Evolutionary conservation across 163 green algal genomes (phyloP).

Genomic region (Scenedesmus sp.): DNA sequence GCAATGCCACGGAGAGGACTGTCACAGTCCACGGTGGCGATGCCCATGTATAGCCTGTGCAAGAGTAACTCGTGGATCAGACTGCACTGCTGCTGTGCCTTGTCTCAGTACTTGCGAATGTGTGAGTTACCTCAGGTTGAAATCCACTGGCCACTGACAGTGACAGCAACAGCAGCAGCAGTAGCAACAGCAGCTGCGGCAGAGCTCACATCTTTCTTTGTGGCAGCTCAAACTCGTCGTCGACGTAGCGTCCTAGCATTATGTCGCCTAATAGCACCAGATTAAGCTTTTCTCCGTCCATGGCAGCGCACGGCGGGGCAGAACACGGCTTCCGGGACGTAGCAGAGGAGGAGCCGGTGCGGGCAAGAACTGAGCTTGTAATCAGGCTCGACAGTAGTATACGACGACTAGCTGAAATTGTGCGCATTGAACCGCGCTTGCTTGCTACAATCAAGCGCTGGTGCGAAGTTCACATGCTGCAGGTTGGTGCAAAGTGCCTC

Average conservation of each 20-base stretch:
- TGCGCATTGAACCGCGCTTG: background rate
- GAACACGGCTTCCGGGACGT: background rate
- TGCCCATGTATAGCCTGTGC: no score
- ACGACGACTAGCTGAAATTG: background rate
- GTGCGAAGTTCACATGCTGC: slow-evolving; percentile 8
- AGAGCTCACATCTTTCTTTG: background rate
- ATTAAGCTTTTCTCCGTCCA: background rate
- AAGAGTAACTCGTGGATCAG: no score
- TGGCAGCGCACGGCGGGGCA: background rate
- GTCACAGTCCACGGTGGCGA: background rate
- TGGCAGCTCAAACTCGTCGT: slow-evolving; percentile 50
- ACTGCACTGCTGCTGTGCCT: no score
- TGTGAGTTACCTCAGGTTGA: no score
- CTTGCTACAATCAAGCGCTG: background rate
- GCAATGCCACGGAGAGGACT: background rate
- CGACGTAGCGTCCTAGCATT: slow-evolving; percentile 72
- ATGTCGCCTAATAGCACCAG: slow-evolving; percentile 69
- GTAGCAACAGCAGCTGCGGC: no score
- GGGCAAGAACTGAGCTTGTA: background rate
- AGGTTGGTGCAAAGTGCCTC: background rate
- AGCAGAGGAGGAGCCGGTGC: background rate
- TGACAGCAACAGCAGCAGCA: background rate
- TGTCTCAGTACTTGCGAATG: no score
- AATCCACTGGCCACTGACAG: background rate
- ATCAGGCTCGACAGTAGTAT: background rate